A percentile compares a stretch with the other conserved stretches of the same genome.
These are phyloP conservation scores for Umbelopsis sp. DNA, from an alignment of 192 early-diverging fungal genomes.

Conservation along the genomic window DNA sequence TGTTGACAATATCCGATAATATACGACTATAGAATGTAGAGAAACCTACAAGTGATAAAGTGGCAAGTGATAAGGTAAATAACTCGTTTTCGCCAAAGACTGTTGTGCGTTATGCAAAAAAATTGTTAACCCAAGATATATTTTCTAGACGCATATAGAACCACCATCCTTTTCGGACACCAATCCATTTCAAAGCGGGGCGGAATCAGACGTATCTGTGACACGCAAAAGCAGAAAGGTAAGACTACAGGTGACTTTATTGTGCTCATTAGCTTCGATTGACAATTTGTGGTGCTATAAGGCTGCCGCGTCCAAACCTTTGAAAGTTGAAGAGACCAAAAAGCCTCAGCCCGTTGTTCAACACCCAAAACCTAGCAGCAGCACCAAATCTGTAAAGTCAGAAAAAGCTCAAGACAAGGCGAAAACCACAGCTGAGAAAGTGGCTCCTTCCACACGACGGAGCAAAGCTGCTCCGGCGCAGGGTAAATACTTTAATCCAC, in stretches of 20 bases:
- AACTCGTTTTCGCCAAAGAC: not conserved
- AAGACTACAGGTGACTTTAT: not conserved
- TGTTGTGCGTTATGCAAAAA: too few species aligned
- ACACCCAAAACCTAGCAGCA: not conserved
- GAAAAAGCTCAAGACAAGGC: not conserved
- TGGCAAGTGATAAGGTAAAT: not conserved
- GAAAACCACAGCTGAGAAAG: not conserved
- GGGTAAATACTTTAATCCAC: slow-evolving; percentile 1
- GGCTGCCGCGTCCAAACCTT: not conserved
- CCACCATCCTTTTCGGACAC: slow-evolving; percentile 37
- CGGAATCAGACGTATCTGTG: slow-evolving; percentile 18
- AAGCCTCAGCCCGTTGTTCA: not conserved
- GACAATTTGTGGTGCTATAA: not conserved
- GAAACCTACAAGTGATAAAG: not conserved
- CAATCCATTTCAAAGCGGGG: slow-evolving; percentile 48
- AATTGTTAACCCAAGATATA: not conserved
- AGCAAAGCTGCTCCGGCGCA: slow-evolving; percentile 1
- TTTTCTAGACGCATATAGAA: not conserved
- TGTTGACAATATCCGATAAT: not conserved
- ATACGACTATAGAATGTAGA: not conserved
- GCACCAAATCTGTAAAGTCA: not conserved
- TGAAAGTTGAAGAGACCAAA: not conserved
- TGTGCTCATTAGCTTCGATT: not conserved
- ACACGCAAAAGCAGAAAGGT: slow-evolving; percentile 5
- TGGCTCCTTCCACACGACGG: not conserved